Evolutionary conservation across 495 filamentous ascomycete species (phyloP).

Genomic region (Penicillium turbatum): DNA sequence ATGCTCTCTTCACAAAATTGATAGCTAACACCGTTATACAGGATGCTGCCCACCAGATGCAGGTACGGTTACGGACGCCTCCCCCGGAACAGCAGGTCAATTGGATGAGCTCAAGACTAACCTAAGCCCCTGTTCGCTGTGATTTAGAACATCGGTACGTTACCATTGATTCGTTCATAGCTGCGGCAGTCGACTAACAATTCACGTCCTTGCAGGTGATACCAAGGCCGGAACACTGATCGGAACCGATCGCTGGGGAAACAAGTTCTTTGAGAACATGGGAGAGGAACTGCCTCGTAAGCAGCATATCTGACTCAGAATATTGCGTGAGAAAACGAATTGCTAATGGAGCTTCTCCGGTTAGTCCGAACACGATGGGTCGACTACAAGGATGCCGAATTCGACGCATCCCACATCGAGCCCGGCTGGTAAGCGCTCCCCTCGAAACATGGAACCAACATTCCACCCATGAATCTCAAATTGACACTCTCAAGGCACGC

Average conservation of each 20-base stretch:
- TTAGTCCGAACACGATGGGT: conserved; percentile 96
- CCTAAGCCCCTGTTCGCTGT: conserved; percentile 7
- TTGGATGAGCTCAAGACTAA: conserved; percentile 21
- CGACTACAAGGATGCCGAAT: conserved; percentile 87
- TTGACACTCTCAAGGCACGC: conserved; percentile 62
- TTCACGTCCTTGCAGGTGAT: conserved; percentile 62
- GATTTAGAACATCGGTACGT: conserved; percentile 64
- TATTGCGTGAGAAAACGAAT: background rate
- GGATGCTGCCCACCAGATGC: conserved; percentile 89
- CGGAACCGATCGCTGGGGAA: conserved; percentile 83
- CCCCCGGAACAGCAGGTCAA: conserved; percentile 6
- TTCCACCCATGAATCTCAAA: background rate
- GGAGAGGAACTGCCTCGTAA: conserved; percentile 84
- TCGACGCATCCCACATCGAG: conserved; percentile 86
- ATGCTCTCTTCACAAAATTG: background rate
- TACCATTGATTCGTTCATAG: background rate
- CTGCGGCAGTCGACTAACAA: conserved; percentile 3
- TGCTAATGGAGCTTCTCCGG: background rate
- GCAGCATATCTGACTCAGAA: conserved; percentile 18
- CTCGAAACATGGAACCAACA: background rate
- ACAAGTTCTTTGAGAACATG: conserved; percentile 95
- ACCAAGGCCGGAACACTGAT: conserved; percentile 91
- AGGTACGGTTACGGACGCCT: conserved; percentile 53
- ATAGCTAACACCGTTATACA: conserved; percentile 41
- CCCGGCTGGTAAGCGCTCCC: conserved; percentile 69